Conservation (phyloP, 106 monocot species). For the Dendrobium huoshanense region DNA sequence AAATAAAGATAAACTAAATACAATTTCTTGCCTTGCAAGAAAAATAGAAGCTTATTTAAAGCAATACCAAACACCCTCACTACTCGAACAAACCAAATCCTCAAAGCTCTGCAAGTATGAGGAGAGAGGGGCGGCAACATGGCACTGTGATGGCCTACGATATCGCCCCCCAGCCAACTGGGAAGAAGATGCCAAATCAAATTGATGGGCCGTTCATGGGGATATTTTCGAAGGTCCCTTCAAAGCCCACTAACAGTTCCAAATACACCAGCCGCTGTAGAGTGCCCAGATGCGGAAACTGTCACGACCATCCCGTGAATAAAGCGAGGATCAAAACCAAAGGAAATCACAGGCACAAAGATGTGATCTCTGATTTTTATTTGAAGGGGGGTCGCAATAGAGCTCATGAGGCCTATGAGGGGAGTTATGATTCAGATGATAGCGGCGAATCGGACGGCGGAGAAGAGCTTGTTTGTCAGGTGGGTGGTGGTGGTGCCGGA, state of each 20-base stretch:
- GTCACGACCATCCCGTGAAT: background rate
- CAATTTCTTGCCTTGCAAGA: background rate
- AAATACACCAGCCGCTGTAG: slow-evolving; percentile 1
- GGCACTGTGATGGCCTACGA: background rate
- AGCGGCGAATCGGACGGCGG: background rate
- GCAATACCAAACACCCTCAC: background rate
- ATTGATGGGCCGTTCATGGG: background rate
- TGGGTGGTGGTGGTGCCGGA: background rate
- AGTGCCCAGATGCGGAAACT: background rate
- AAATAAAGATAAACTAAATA: no score
- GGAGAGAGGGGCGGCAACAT: slow-evolving; percentile 6
- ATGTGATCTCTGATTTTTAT: background rate
- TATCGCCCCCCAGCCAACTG: background rate
- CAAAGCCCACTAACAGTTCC: background rate
- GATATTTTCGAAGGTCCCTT: background rate
- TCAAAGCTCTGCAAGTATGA: background rate
- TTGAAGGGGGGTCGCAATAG: background rate
- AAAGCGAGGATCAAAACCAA: background rate
- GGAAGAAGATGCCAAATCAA: background rate
- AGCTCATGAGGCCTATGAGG: background rate
- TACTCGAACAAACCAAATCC: no score
- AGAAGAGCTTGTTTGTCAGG: background rate
- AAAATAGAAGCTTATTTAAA: background rate
- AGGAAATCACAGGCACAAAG: background rate
- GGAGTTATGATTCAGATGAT: background rate